phyloP scores from a whole-genome alignment of 2,329 filamentous ascomycete species.

The Dryadomyces quercus-mongolicae region DNA sequence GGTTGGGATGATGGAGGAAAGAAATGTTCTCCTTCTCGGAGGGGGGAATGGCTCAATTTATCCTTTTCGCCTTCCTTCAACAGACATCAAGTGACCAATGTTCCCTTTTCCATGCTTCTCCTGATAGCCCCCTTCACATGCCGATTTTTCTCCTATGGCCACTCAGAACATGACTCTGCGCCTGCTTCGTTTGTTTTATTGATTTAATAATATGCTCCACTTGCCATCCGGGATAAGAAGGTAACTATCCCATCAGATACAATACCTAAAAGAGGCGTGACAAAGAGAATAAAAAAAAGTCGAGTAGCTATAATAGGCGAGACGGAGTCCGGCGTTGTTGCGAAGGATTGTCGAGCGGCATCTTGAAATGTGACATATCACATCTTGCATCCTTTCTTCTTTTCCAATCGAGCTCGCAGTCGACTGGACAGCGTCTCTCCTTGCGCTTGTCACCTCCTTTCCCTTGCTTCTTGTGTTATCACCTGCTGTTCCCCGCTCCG shows the following conservation, averaged over 20 bases:
- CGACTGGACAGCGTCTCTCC: not conserved
- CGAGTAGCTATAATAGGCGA: not conserved
- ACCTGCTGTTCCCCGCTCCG: not conserved
- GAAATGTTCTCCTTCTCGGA: not conserved
- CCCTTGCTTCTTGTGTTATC: not conserved
- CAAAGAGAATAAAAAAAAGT: not conserved
- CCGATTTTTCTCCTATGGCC: not conserved
- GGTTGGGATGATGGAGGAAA: not conserved
- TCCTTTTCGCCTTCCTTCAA: not conserved
- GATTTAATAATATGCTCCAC: not conserved
- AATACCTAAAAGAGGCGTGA: not conserved
- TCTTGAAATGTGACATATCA: not conserved
- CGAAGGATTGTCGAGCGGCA: not conserved
- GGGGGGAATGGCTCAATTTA: not conserved
- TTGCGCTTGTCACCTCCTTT: not conserved
- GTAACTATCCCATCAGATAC: not conserved
- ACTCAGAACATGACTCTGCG: not conserved
- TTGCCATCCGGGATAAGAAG: too few species aligned
- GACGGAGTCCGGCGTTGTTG: not conserved
- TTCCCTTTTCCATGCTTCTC: not conserved
- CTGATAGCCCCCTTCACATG: not conserved
- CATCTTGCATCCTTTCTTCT: not conserved
- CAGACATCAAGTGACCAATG: too few species aligned
- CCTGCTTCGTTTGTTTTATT: not conserved
- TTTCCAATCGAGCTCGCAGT: not conserved